A percentile compares a stretch with the other conserved stretches of the same genome.
phyloP scores from a whole-genome alignment of 441 rosid genomes.

The Pelargonium cotyledonis region DNA sequence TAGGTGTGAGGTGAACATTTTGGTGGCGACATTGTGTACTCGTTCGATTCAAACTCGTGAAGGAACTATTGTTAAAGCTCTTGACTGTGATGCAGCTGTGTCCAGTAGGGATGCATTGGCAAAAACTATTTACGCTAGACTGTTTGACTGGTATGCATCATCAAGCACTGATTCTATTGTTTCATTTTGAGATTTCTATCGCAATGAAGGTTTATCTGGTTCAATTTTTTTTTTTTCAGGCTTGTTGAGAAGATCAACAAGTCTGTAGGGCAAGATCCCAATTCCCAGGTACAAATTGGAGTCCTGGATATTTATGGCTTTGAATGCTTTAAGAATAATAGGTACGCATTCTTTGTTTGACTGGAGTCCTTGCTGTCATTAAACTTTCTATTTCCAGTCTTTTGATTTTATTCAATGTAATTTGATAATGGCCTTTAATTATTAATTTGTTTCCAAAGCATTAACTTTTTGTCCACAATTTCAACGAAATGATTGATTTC shows the following conservation, averaged over 20 bases:
- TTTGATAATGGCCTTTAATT: neutral
- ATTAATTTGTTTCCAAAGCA: neutral
- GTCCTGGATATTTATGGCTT: slow-evolving; percentile 83
- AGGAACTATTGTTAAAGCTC: slow-evolving; percentile 82
- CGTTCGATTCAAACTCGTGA: slow-evolving; percentile 95
- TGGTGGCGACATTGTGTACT: slow-evolving; percentile 71
- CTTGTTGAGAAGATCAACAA: slow-evolving; percentile 75
- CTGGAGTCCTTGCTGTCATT: neutral
- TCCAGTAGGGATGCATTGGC: slow-evolving; percentile 95
- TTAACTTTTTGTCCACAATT: neutral
- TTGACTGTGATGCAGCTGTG: slow-evolving; percentile 85
- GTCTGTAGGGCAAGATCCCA: slow-evolving; percentile 86
- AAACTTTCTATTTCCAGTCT: slow-evolving; percentile 10
- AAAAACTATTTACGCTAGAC: slow-evolving; percentile 83
- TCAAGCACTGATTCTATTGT: neutral
- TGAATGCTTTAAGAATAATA: slow-evolving; percentile 89
- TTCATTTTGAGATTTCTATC: neutral
- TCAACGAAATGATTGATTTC: neutral
- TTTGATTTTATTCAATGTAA: slow-evolving; percentile 22
- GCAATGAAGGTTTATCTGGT: slow-evolving; percentile 6
- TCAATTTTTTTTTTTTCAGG: slow-evolving; percentile 31
- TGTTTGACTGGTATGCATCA: slow-evolving; percentile 78
- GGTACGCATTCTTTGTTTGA: slow-evolving; percentile 78
- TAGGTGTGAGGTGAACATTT: slow-evolving; percentile 83
- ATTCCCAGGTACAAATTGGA: slow-evolving; percentile 75